Percentiles rank a stretch among this genome's conserved stretches.
Evolutionary conservation across 306 rosid genomes (phyloP).

Genomic region (Lablab purpureus): DNA sequence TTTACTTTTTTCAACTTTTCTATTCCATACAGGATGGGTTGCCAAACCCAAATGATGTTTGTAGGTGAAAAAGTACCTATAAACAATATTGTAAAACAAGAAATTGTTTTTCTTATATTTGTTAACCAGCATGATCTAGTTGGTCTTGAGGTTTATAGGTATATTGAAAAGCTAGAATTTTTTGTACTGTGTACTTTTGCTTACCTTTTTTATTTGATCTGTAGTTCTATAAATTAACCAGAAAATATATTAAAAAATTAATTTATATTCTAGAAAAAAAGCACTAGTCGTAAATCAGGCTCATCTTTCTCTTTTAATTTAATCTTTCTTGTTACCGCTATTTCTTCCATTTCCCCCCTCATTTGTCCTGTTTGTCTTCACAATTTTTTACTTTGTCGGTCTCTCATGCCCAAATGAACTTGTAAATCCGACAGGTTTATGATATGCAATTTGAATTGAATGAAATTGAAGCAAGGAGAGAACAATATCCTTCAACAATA

Average conservation of each 20-base stretch:
- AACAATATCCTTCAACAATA: slow-evolving; percentile 92
- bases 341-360: slow-evolving; percentile 4
- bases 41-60: not conserved
- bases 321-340: slow-evolving; percentile 25
- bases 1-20: too few relatives aligned
- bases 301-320: slow-evolving; percentile 13
- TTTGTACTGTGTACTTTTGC: not conserved
- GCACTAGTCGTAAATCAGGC: not conserved
- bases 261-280: not conserved
- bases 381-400: slow-evolving; percentile 4
- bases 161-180: not conserved
- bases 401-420: slow-evolving; percentile 34
- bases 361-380: not conserved
- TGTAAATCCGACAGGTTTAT: slow-evolving; percentile 74
- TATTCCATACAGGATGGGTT: not conserved
- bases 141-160: not conserved
- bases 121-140: not conserved
- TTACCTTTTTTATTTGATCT: not conserved
- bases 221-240: not conserved
- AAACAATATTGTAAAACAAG: not conserved
- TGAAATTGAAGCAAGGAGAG: slow-evolving; percentile 96
- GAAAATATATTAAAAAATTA: not conserved
- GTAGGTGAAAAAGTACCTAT: too few relatives aligned
- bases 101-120: not conserved
- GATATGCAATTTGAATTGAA: slow-evolving; percentile 97